Evolutionary conservation across 768 basidiomycete genomes (phyloP), one percentile per base, ranked within the genome.

Genomic region (Lactarius hengduanensis): DNA sequence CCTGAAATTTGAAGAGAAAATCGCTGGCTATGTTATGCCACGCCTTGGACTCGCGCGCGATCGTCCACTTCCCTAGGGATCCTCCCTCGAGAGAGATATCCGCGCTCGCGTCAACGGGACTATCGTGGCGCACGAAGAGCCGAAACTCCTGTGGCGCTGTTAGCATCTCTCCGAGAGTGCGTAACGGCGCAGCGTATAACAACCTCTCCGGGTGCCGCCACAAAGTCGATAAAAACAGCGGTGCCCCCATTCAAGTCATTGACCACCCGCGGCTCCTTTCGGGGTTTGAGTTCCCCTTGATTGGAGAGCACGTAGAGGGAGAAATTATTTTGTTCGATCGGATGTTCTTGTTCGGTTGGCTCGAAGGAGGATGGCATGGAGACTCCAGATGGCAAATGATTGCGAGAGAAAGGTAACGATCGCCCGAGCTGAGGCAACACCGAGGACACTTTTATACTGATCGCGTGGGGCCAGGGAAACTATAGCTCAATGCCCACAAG

Each of bases 1-100:
- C 65, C 26, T 34, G 61, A 30, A 66, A 66, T 18, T 28, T 53
- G 61, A 66, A 58, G 47, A 54, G 34, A 16, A 32, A 41, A 58
- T 62, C 61, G 30, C 61, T 26, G 22, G 43, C 61, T 26, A 66
- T 43, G 38, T 58, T 57, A 7, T 66, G 61, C 65, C 65, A 66
- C 6, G 22, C 30, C 15, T 36, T 41, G 16, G 65, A 47, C 16
- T 54, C 47, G 26, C 45, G 61, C 6, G 61, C 36, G 6, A 66
- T 28, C 0, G 62, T 36, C 65, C 65, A 66, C 47, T 66, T 66
- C 16, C 65, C 65, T 16, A 66, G 13, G 18, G 38, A 54, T 9
- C 34, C 10, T 28, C 47, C 61, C 41, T 55, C 20, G n/a, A 54
- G 9, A 9, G 30, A 62, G 18, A 66, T 5, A 30, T 62, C 61